Percentiles rank a stretch among this genome's conserved stretches.
phyloP scores from a whole-genome alignment of 2,329 filamentous ascomycete genomes.

The Cercospora citrullina region DNA sequence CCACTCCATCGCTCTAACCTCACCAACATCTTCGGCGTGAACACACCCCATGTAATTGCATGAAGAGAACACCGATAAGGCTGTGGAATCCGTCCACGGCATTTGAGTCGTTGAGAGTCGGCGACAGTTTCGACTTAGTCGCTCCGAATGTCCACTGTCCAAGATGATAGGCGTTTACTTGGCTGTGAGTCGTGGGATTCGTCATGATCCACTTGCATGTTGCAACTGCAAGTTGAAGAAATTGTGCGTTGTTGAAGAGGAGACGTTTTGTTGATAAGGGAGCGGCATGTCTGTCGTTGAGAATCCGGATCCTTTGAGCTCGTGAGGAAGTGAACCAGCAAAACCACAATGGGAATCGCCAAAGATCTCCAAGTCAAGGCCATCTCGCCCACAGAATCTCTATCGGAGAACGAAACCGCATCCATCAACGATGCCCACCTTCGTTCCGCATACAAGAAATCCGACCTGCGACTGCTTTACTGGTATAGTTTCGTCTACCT shows the following conservation, averaged over 20 bases:
- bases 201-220: not conserved
- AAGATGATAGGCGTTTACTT: not conserved
- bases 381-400: not conserved
- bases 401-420: not conserved
- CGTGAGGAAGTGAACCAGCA: not conserved
- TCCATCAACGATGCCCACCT: not conserved
- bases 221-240: not conserved
- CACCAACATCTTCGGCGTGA: constrained; percentile 16
- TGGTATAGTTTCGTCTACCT: constrained; percentile 40
- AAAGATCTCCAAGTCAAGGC: not conserved
- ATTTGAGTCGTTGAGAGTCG: not conserved
- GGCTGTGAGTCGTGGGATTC: not conserved
- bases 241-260: not conserved
- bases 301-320: not conserved
- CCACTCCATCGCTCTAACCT: constrained; percentile 37
- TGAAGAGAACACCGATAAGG: not conserved
- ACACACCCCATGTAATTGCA: not conserved
- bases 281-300: not conserved
- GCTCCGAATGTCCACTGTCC: not conserved
- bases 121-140: not conserved
- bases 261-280: not conserved
- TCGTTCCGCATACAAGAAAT: constrained; percentile 32
- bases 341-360: not conserved
- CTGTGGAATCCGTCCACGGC: not conserved
- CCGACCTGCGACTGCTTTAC: constrained; percentile 36